phyloP scores from a whole-genome alignment of 1,139 yeast genomes.

The Blastobotrys serpentis region DNA sequence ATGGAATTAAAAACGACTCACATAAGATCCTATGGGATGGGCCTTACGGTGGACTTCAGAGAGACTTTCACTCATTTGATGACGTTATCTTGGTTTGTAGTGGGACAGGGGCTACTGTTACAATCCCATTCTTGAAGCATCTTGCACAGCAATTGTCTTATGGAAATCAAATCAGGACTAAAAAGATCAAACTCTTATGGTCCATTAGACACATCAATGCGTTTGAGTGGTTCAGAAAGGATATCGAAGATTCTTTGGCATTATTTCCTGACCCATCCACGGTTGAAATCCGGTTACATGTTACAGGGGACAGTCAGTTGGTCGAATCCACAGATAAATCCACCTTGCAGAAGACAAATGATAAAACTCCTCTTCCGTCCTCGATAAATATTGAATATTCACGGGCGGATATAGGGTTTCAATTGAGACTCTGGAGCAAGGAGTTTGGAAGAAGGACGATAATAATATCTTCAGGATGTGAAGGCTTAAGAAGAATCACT shows the following conservation, averaged over 20 bases:
- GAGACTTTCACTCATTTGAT: conserved; percentile 53
- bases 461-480: conserved; percentile 54
- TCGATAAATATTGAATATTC: not conserved
- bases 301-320: conserved; percentile 8
- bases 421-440: conserved; percentile 22
- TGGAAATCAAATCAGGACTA: not conserved
- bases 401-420: conserved; percentile 37
- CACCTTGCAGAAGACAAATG: too few species aligned
- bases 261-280: conserved; percentile 13
- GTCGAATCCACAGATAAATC: too few species aligned
- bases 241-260: conserved; percentile 35
- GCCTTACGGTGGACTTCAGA: conserved; percentile 59
- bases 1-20: conserved; percentile 26
- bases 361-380: not conserved
- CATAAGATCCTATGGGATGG: conserved; percentile 52
- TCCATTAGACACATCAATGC: conserved; percentile 42
- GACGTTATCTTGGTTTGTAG: conserved; percentile 42
- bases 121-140: conserved; percentile 47
- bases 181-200: conserved; percentile 50
- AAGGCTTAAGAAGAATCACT: conserved; percentile 45
- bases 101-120: conserved; percentile 57
- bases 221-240: conserved; percentile 49
- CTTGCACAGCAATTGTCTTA: conserved; percentile 23
- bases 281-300: conserved; percentile 15
- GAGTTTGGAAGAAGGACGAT: conserved; percentile 44